Conservation (phyloP, 108 stramenopile genomes). For the Seminavis robusta region DNA sequence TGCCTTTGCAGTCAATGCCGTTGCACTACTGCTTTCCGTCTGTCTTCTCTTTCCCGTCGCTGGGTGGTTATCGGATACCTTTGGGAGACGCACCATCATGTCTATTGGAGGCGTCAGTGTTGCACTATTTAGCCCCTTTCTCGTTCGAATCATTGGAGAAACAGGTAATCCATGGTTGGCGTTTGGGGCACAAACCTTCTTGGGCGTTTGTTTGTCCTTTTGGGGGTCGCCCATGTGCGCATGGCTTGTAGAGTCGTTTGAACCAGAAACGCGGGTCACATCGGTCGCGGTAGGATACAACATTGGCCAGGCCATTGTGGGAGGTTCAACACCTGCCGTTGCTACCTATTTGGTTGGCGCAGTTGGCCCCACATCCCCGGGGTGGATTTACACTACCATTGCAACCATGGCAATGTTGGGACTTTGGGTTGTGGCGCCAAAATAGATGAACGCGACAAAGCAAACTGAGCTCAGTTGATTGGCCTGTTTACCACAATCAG, state of each 20-base stretch:
- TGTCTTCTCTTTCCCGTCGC: too few species aligned
- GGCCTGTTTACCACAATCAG: too few species aligned
- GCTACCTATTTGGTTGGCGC: slow-evolving; percentile 32
- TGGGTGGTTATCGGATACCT: slow-evolving; percentile 31
- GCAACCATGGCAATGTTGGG: slow-evolving; percentile 12
- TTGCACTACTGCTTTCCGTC: slow-evolving; percentile 15
- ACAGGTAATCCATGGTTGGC: slow-evolving; percentile 6
- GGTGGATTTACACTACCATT: slow-evolving; percentile 13
- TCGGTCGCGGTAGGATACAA: slow-evolving; percentile 35
- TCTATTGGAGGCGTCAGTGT: slow-evolving; percentile 10
- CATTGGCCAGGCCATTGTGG: slow-evolving; percentile 20
- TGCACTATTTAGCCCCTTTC: slow-evolving; percentile 7
- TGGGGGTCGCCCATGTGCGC: slow-evolving; percentile 24
- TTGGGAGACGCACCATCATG: slow-evolving; percentile 19
- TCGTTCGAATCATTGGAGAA: slow-evolving; percentile 1
- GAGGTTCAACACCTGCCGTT: slow-evolving; percentile 26
- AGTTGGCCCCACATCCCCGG: slow-evolving; percentile 1
- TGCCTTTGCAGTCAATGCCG: slow-evolving; percentile 33
- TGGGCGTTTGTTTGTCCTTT: slow-evolving; percentile 22
- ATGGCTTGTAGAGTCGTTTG: slow-evolving; percentile 34
- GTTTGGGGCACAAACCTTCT: slow-evolving; percentile 19
- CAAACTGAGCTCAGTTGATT: too few species aligned
- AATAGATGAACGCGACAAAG: too few species aligned
- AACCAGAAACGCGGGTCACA: slow-evolving; percentile 21
- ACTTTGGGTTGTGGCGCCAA: slow-evolving; percentile 12